A percentile compares a stretch with the other conserved stretches of the same genome.
Evolutionary conservation across 208 protist species (phyloP).

Genomic region (Leishmania braziliensis): DNA sequence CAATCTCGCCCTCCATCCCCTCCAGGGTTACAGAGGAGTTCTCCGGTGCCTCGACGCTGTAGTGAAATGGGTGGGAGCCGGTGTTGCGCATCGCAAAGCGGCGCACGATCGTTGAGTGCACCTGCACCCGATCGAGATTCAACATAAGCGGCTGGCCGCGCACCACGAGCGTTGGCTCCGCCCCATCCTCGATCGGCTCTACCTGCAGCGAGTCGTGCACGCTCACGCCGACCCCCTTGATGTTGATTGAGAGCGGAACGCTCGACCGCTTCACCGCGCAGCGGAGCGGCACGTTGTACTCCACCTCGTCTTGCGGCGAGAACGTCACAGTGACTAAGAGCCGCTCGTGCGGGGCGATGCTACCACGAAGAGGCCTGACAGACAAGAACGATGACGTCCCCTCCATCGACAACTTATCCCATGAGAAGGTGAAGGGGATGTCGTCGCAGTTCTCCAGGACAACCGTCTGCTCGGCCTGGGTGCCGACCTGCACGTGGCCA

Average conservation of each 20-base stretch:
- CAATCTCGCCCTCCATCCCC: constrained; percentile 66
- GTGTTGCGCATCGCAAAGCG: constrained; percentile 91
- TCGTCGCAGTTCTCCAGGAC: constrained; percentile 94
- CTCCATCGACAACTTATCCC: constrained; percentile 75
- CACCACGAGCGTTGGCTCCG: constrained; percentile 38
- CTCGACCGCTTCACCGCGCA: constrained; percentile 93
- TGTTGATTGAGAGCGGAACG: constrained; percentile 93
- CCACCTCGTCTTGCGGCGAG: constrained; percentile 87
- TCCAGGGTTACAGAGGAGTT: constrained; percentile 56
- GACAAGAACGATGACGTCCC: constrained; percentile 54
- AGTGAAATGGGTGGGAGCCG: constrained; percentile 92
- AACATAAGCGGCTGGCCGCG: constrained; percentile 52
- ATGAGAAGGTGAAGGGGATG: constrained; percentile 92
- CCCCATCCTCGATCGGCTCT: constrained; percentile 44
- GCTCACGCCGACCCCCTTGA: constrained; percentile 95
- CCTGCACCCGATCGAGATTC: constrained; percentile 94
- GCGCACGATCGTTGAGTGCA: constrained; percentile 80
- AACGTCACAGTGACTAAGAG: constrained; percentile 88
- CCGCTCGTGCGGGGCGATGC: constrained; percentile 69
- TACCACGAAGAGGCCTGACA: constrained; percentile 83
- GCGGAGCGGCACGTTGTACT: constrained; percentile 93
- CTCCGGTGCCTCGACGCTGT: constrained; percentile 50
- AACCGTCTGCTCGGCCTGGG: constrained; percentile 69
- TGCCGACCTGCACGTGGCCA: constrained; percentile 88
- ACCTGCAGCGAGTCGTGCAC: constrained; percentile 90